A percentile compares a stretch with the other conserved stretches of the same genome.
These are phyloP conservation scores for Cryptococcus deneoformans DNA, from an alignment of 1,284 basidiomycete genomes.

Conservation along the genomic window DNA sequence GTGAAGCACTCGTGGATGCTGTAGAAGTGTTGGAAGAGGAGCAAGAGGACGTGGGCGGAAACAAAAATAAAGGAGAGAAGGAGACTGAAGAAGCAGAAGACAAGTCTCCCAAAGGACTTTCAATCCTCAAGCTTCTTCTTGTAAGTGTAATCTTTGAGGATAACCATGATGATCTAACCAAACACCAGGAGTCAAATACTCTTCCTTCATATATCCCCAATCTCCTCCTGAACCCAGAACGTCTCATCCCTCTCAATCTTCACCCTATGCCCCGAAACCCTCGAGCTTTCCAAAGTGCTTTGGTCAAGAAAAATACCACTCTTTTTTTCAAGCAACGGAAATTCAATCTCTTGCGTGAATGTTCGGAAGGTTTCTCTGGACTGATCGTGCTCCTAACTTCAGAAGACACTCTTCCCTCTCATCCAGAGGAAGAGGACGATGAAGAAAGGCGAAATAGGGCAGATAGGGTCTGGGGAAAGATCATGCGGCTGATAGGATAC, in stretches of 20 bases:
- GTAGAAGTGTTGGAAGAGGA: constrained; percentile 19
- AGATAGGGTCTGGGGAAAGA: constrained; percentile 74
- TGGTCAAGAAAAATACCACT: constrained; percentile 36
- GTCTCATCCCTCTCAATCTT: constrained; percentile 18
- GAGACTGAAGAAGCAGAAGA: constrained; percentile 1
- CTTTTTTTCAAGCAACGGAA: constrained; percentile 91
- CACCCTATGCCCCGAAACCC: constrained; percentile 33
- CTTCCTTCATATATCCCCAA: constrained; percentile 25
- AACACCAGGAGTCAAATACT: constrained; percentile 8
- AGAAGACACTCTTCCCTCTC: constrained; percentile 52
- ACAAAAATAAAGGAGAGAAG: constrained; percentile 7
- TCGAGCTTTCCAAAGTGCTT: constrained; percentile 20
- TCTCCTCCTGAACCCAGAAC: constrained; percentile 16
- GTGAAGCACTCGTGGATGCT: constrained; percentile 28
- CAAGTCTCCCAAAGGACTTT: constrained; percentile 4
- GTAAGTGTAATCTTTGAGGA: constrained; percentile 11
- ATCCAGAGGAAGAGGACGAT: constrained; percentile 13
- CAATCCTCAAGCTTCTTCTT: constrained; percentile 23
- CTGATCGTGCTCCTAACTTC: constrained; percentile 76
- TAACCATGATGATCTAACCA: neutral
- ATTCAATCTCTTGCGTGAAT: constrained; percentile 95
- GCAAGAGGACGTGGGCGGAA: constrained; percentile 8
- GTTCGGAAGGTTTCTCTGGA: constrained; percentile 95
- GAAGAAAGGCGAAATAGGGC: constrained; percentile 56
- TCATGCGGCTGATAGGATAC: constrained; percentile 87